Base-by-base conservation (phyloP, 1,284 basidiomycete species). In the Leccinum subfulvum region DNA sequence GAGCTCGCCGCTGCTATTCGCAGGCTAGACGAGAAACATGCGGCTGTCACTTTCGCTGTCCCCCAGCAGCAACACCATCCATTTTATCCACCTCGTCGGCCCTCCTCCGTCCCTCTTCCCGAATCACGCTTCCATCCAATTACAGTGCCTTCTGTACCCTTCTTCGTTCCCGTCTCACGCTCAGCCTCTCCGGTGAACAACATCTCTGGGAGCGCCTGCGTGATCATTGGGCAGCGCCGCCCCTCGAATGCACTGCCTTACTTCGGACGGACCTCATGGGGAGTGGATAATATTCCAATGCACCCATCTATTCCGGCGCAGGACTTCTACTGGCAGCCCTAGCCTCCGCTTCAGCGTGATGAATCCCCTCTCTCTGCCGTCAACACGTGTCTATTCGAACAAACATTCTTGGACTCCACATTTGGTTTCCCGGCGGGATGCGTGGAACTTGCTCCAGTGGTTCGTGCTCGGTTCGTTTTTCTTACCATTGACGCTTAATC, bases 91-190 rank as follows among this genome's bases (percentile, higher is more conserved):
- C 80, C 79, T 16, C 84, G 86, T 61, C 81, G 86, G 0, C 80
- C 87, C 1, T 89, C 87, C 0, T 88, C 86, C 1, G 88, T 88
- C 0, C 88, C 88, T 0, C 81, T 89, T 1, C 85, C 85, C 0
- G 80, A 81, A 61, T 66, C 73, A 30, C 69, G 74, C 6, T 76
- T 77, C 63, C 68, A 73, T 52, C 71, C 70, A 3, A 82, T 83
- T 41, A 69, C 78, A 5, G 66, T 82, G 10, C 82, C 82, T 0
- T 73, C 78, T 1, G 60, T 82, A 2, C 75, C 81, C 0, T 79
- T 80, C 69, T 69, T 77, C 21, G 44, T 57, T 4, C 66, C 62
- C 26, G 26, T 58, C 0, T 77, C 78, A 2, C 76, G 80, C 16
- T 77, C 79, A 0, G 74, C 73, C 0, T 83, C 26, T 26, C 26